These are phyloP conservation scores for Hypoxylon sp. DNA, from an alignment of 2,329 filamentous ascomycete genomes.

Conservation along the genomic window DNA sequence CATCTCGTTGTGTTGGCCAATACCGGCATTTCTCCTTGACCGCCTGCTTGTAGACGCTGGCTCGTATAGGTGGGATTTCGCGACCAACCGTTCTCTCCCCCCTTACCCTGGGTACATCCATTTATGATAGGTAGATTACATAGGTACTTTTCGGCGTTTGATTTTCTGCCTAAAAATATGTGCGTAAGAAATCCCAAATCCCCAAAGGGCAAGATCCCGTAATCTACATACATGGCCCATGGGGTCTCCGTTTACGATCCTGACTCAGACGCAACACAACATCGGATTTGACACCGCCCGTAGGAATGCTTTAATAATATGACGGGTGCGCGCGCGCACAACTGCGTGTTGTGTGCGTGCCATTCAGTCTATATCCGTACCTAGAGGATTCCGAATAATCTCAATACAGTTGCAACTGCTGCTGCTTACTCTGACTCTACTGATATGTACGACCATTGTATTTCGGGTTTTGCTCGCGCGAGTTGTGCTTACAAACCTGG, in stretches of 20 bases:
- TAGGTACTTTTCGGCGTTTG: slow-evolving; percentile 46
- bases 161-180: slow-evolving; percentile 45
- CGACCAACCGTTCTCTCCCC: slow-evolving; percentile 26
- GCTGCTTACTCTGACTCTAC: slow-evolving; percentile 32
- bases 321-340: slow-evolving; percentile 18
- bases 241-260: slow-evolving; percentile 40
- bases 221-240: slow-evolving; percentile 24
- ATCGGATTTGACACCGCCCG: slow-evolving; percentile 42
- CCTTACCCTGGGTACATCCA: neutral
- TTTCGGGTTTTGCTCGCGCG: slow-evolving; percentile 36
- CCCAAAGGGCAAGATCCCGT: slow-evolving; percentile 38
- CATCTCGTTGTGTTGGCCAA: slow-evolving; percentile 48
- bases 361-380: slow-evolving; percentile 29
- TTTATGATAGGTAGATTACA: slow-evolving; percentile 13
- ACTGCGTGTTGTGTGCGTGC: slow-evolving; percentile 18
- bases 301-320: slow-evolving; percentile 31
- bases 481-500: slow-evolving; percentile 32
- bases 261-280: slow-evolving; percentile 52
- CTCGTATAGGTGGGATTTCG: slow-evolving; percentile 48
- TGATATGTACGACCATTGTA: slow-evolving; percentile 15
- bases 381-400: slow-evolving; percentile 30
- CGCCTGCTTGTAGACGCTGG: slow-evolving; percentile 37
- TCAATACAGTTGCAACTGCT: slow-evolving; percentile 31
- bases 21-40: slow-evolving; percentile 46
- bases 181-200: slow-evolving; percentile 44